Evolutionary conservation across 257 asterid species (phyloP).

Genomic region (Schizonepeta tenuifolia): DNA sequence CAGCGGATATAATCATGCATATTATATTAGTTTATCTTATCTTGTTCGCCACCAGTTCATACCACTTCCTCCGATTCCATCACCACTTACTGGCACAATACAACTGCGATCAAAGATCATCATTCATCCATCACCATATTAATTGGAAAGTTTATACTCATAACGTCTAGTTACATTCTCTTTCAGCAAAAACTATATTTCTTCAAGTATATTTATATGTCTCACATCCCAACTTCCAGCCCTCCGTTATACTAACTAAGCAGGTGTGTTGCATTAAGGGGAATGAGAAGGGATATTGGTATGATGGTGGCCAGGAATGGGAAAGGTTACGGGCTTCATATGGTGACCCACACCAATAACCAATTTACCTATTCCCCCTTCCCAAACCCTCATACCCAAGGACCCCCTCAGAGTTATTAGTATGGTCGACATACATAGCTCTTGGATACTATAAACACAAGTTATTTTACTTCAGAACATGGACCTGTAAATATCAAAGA

Average conservation of each 20-base stretch:
- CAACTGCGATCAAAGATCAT: slow-evolving; percentile 2
- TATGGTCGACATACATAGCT: not conserved
- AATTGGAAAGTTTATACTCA: not conserved
- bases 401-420: too few species aligned
- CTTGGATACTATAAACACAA: not conserved
- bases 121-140: not conserved
- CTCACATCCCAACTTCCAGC: slow-evolving; percentile 5
- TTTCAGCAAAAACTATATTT: slow-evolving; percentile 16
- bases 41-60: not conserved
- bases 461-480: slow-evolving; percentile 16
- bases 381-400: too few species aligned
- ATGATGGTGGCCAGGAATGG: not conserved
- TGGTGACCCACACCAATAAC: too few species aligned
- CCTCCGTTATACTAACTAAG: not conserved
- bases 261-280: not conserved
- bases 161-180: not conserved
- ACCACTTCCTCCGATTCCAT: not conserved
- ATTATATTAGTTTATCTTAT: not conserved
- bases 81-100: not conserved
- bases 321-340: not conserved
- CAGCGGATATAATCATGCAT: not conserved
- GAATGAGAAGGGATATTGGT: not conserved
- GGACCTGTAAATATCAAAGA: slow-evolving; percentile 9
- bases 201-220: slow-evolving; percentile 1
- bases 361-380: too few species aligned